phyloP scores from a whole-genome alignment of 2,329 filamentous ascomycete species.

The Aspergillus tanneri region DNA sequence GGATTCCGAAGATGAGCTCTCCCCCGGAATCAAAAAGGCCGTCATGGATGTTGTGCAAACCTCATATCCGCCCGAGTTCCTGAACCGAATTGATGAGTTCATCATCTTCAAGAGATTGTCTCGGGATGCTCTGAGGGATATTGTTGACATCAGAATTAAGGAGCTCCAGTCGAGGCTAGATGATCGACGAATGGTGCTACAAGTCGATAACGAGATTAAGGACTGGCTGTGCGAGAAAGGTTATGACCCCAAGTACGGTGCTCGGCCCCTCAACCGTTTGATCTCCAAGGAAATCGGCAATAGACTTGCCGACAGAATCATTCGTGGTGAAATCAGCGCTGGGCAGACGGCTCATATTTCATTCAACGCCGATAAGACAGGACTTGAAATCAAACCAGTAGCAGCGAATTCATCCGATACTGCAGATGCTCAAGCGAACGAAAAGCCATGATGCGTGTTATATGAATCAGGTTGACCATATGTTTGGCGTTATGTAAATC shows the following conservation, averaged over 20 bases:
- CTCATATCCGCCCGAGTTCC: constrained; percentile 83
- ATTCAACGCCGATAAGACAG: constrained; percentile 62
- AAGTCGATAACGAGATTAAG: constrained; percentile 69
- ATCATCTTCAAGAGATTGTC: constrained; percentile 92
- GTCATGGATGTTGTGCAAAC: constrained; percentile 84
- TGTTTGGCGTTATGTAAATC: neutral
- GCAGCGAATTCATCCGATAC: constrained; percentile 10
- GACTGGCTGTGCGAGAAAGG: constrained; percentile 85
- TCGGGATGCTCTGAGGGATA: constrained; percentile 74
- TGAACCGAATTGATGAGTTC: constrained; percentile 95
- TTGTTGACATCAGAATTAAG: constrained; percentile 84
- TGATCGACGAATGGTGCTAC: constrained; percentile 76
- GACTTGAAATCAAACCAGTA: constrained; percentile 52
- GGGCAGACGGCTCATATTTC: constrained; percentile 71
- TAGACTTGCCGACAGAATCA: constrained; percentile 84
- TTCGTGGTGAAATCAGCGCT: constrained; percentile 73
- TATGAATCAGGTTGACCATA: neutral
- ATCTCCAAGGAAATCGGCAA: constrained; percentile 91
- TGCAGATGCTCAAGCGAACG: constrained; percentile 7
- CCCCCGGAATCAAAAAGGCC: constrained; percentile 68
- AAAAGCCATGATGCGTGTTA: constrained; percentile 11
- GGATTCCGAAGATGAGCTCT: constrained; percentile 65
- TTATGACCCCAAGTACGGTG: constrained; percentile 89
- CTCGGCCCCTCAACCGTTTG: constrained; percentile 83
- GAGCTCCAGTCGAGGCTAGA: constrained; percentile 82